Evolutionary conservation across 2,329 filamentous ascomycete genomes (phyloP), one percentile per base, ranked within the genome.

Genomic region (Lanzia echinophila): DNA sequence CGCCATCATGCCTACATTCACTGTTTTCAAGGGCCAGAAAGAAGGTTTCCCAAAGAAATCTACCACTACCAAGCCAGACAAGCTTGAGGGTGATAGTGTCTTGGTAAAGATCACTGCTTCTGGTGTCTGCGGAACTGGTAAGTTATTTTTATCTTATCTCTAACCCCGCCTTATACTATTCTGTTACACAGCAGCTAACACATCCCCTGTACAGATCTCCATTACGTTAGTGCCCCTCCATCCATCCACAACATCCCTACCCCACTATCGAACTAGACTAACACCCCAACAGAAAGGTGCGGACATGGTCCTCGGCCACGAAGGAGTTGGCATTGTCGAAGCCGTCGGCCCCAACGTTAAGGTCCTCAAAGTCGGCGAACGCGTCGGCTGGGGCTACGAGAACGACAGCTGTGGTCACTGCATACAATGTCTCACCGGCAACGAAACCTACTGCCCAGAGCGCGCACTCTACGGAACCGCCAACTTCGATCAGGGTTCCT

Each of bases 271-370:
- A 12, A 3, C n/a, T 8, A n/a, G n/a, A 38, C 54, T 53, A 53
- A 56, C 43, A 4, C 34, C 34, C n/a, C 7, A 17, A 4, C 12
- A 58, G 50, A 56, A 44, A 53, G 44, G 41, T 2, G 44, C 45
- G 28, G 55, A 57, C 8, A 57, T 58, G 54, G 57, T 52, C 19
- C 81, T 83, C 0, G 87, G 87, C 24, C 86, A 90, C 68, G 86
- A 89, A 67, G 73, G 84, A 44, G 77, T 89, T 47, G 86, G 86
- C 8, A 78, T 79, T 6, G 74, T 89, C 5, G 82, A 80, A 15
- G 77, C 77, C 5, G 65, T 87, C 1, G 82, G 83, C 10, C 71
- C 76, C 0, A 71, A 67, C 1, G 81, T 84, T 47, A 77, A 54
- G 20, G 31, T 36, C n/a, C 32, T 57, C 12, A 58, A 56, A 46